Percentiles rank a stretch among this genome's conserved stretches.
These are phyloP conservation scores for Trichoderma koningiopsis DNA, from an alignment of 2,329 filamentous ascomycete species.

Conservation along the genomic window DNA sequence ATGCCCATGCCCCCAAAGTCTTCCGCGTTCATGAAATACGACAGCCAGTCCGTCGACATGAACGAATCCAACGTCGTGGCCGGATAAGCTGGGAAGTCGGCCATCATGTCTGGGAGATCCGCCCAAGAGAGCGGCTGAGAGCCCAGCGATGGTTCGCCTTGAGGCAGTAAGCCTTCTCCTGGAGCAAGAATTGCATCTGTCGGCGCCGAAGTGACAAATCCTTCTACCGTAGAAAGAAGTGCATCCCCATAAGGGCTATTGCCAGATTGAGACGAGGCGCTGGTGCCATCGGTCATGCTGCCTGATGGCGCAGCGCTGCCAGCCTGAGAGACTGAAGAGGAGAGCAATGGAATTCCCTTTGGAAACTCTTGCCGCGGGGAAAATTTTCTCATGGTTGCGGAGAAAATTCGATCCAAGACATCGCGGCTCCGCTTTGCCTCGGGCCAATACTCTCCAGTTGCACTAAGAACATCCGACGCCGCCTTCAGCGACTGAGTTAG, in stretches of 20 bases:
- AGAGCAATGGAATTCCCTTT: not conserved
- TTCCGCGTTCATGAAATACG: conserved; percentile 19
- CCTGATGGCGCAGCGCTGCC: not conserved
- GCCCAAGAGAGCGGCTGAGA: not conserved
- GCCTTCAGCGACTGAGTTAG: conserved; percentile 44
- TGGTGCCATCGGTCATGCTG: not conserved
- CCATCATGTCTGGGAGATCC: not conserved
- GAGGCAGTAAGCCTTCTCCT: not conserved
- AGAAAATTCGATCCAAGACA: conserved; percentile 40
- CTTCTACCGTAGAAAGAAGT: not conserved
- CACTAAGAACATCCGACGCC: conserved; percentile 51
- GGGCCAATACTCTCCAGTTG: conserved; percentile 54
- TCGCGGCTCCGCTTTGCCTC: conserved; percentile 51
- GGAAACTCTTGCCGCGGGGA: not conserved
- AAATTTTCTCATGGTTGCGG: conserved; percentile 21
- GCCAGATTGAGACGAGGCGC: conserved; percentile 5
- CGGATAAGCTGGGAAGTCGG: conserved; percentile 17
- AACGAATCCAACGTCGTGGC: conserved; percentile 10
- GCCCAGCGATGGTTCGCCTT: not conserved
- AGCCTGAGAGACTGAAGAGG: not conserved
- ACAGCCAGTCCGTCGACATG: conserved; percentile 19
- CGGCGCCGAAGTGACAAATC: not conserved
- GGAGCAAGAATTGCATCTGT: not conserved
- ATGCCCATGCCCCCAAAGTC: conserved; percentile 17
- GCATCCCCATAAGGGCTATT: conserved; percentile 7